Evolutionary conservation across 805 yeast genomes (phyloP).

Genomic region (Brettanomyces nanus): DNA sequence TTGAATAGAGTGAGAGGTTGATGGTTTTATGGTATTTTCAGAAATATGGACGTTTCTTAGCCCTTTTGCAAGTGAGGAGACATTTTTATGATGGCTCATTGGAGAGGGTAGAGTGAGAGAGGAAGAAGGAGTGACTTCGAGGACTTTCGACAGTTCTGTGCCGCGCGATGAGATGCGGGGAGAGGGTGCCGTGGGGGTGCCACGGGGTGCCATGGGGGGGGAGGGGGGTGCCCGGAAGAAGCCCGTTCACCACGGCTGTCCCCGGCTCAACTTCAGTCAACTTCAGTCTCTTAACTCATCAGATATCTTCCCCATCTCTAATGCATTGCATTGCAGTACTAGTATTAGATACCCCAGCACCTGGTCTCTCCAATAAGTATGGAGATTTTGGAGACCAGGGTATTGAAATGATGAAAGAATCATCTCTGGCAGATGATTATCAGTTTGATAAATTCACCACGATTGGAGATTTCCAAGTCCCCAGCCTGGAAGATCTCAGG

Average conservation of each 20-base stretch:
- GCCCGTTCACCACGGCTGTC: not conserved
- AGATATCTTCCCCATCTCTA: not conserved
- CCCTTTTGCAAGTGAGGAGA: not conserved
- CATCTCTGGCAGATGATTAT: constrained; percentile 12
- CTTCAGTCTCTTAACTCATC: no score
- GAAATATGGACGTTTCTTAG: constrained; percentile 1
- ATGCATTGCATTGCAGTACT: constrained; percentile 3
- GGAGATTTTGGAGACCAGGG: constrained; percentile 52
- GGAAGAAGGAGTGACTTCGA: not conserved
- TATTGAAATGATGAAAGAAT: constrained; percentile 22
- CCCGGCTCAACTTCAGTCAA: no score
- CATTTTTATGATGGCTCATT: not conserved
- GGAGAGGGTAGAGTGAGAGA: not conserved
- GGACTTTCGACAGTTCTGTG: no score
- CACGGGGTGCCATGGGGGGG: no score
- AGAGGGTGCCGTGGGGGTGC: no score
- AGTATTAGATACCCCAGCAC: not conserved
- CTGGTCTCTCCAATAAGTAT: constrained; percentile 10
- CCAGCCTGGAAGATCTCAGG: constrained; percentile 18
- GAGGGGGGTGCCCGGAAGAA: not conserved
- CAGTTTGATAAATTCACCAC: constrained; percentile 32
- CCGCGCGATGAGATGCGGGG: no score
- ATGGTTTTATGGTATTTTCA: not conserved
- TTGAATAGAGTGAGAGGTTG: not conserved
- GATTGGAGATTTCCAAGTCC: constrained; percentile 18